Base-by-base conservation (phyloP, 768 basidiomycete genomes). In the Suillus subalutaceus region DNA sequence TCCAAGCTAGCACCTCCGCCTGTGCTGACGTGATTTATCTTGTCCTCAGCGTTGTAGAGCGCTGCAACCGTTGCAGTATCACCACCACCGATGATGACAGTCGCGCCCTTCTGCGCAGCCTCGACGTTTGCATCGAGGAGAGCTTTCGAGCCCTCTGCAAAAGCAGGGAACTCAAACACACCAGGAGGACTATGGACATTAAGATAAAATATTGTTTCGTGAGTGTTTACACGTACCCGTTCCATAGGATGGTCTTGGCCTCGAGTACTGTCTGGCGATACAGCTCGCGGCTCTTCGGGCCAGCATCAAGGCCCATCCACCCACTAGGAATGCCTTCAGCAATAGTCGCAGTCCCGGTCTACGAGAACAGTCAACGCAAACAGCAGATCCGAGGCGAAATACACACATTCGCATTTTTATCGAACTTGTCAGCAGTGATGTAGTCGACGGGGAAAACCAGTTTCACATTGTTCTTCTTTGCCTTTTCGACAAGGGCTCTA, bases 211-310 rank as follows among this genome's bases (percentile, higher is more conserved):
- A 44, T 32, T 59, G 16, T 10, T 48, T 8, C 23, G 26, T 56
- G 37, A 48, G 50, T 62, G 8, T 35, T 65, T 56, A 15, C 40
- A 78, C 85, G 74, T 69, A 91, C 93, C 93, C 93, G 71, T 96
- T 96, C 97, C 97, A 99, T 63, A 99, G 88, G 74, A 99, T 94
- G 46, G 97, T 99, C 86, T 94, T 97, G 62, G 94, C 84, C 73
- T 92, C 88, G 63, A 92, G 76, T 63, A 99, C 96, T 12, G 95
- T 88, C 67, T 88, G 71, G 50, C 84, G 85, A 84, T 90, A 99
- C 63, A 93, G 81, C 73, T 93, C 85, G 40, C 87, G 88, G 69
- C 91, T 95, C 82, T 96, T 86, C 18, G 86, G 88, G 65, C 97
- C 97, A 57, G 85, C 91, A 79, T 99, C 97, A 56, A 99, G 90